Evolutionary conservation across 2,329 filamentous ascomycete genomes (phyloP).

Genomic region (Dactylellina drechsleri): DNA sequence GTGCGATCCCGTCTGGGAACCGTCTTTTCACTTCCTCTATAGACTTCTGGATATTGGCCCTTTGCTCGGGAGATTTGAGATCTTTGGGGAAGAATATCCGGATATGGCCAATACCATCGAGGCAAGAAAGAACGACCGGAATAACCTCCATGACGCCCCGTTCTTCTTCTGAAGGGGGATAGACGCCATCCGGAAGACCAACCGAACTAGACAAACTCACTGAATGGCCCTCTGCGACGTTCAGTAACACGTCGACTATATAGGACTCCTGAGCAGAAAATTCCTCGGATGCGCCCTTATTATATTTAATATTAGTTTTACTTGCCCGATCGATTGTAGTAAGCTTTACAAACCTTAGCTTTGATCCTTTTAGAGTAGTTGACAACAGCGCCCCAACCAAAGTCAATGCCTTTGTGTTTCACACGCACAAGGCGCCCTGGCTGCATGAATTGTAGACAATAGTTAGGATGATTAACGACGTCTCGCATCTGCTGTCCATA

Average conservation of each 20-base stretch:
- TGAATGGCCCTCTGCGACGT: constrained; percentile 68
- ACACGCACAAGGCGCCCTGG: constrained; percentile 87
- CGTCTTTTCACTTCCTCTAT: constrained; percentile 83
- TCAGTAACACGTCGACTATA: constrained; percentile 82
- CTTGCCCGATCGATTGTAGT: no score
- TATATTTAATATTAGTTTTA: no score
- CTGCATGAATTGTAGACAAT: constrained; percentile 85
- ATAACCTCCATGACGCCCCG: constrained; percentile 81
- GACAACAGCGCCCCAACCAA: constrained; percentile 92
- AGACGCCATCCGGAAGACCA: constrained; percentile 58
- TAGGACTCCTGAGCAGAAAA: constrained; percentile 79
- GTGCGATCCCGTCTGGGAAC: constrained; percentile 90
- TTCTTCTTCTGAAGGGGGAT: constrained; percentile 71
- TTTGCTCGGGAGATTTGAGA: constrained; percentile 73
- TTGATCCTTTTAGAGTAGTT: constrained; percentile 75
- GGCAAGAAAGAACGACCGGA: constrained; percentile 83
- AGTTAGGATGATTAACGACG: constrained; percentile 90
- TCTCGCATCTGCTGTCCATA: constrained; percentile 89
- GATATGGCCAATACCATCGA: constrained; percentile 85
- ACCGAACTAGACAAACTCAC: constrained; percentile 71
- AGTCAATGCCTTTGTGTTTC: constrained; percentile 81
- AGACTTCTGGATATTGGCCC: constrained; percentile 73
- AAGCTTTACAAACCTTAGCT: constrained; percentile 66
- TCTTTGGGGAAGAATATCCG: constrained; percentile 85
- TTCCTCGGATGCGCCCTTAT: constrained; percentile 70